Conservation (phyloP, 176 grass and related monocot genomes). For the Canna indica region DNA sequence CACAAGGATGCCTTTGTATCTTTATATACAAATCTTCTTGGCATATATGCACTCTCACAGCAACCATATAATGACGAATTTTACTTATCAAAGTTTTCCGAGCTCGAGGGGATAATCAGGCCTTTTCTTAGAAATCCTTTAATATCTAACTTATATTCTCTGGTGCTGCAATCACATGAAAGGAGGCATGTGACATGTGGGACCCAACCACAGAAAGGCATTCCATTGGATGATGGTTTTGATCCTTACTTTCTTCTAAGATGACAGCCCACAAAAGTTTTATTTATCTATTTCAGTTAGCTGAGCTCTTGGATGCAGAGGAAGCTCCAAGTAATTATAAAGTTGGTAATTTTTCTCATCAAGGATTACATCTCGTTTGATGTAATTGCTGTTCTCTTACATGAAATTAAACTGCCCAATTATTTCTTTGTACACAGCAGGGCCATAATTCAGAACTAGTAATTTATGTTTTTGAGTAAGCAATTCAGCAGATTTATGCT, state of each 20-base stretch:
- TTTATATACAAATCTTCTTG: conserved; percentile 68
- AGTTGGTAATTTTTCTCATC: neutral
- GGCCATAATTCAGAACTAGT: neutral
- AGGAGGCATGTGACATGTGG: conserved; percentile 8
- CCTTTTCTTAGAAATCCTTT: conserved; percentile 92
- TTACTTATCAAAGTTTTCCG: conserved; percentile 41
- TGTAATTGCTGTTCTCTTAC: neutral
- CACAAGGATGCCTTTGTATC: conserved; percentile 79
- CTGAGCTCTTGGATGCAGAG: neutral
- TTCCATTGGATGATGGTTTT: conserved; percentile 37
- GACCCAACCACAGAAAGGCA: conserved; percentile 11
- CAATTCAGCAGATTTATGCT: no score
- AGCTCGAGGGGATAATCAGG: conserved; percentile 35
- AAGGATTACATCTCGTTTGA: neutral
- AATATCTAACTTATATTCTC: conserved; percentile 54
- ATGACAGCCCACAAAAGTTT: conserved; percentile 23
- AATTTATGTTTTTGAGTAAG: neutral
- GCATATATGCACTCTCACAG: conserved; percentile 46
- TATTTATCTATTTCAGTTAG: neutral
- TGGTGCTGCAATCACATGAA: conserved; percentile 38
- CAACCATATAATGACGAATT: conserved; percentile 9
- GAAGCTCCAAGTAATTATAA: neutral
- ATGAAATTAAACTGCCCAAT: neutral
- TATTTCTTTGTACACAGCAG: neutral
- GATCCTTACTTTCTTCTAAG: conserved; percentile 89